A percentile compares a stretch with the other conserved stretches of the same genome.
Conservation (phyloP, 78 protist species). For the Thecamonas trahens region DNA sequence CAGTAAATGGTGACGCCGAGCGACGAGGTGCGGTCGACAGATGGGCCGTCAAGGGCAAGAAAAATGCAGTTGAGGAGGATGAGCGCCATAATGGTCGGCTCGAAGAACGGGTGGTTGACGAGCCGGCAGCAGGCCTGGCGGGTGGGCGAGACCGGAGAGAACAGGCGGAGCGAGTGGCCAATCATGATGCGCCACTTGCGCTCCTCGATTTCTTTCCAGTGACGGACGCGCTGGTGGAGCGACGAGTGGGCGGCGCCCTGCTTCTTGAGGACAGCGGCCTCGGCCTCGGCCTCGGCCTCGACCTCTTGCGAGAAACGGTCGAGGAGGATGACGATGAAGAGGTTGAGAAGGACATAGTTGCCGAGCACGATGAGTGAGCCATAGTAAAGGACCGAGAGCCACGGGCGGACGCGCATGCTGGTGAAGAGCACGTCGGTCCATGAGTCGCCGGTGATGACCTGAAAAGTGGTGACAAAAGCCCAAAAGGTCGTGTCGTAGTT, state of each 20-base stretch:
- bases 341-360: constrained; percentile 11
- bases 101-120: neutral
- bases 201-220: no score
- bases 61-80: neutral
- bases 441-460: constrained; percentile 1
- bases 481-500: neutral
- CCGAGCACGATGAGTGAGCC: neutral
- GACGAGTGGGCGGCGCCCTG: neutral
- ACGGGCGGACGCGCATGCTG: constrained; percentile 2
- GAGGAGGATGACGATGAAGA: constrained; percentile 12
- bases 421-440: constrained; percentile 4
- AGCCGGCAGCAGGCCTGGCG: neutral
- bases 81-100: neutral
- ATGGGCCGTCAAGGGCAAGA: no score
- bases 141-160: neutral
- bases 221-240: neutral
- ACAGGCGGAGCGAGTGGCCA: neutral
- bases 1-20: neutral
- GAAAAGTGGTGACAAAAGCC: constrained; percentile 6
- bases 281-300: neutral
- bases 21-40: no score
- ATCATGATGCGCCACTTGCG: no score
- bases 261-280: neutral
- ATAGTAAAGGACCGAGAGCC: no score
- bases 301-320: neutral